phyloP scores from a whole-genome alignment of 2,329 filamentous ascomycete genomes.

The Orbilia blumenaviensis region DNA sequence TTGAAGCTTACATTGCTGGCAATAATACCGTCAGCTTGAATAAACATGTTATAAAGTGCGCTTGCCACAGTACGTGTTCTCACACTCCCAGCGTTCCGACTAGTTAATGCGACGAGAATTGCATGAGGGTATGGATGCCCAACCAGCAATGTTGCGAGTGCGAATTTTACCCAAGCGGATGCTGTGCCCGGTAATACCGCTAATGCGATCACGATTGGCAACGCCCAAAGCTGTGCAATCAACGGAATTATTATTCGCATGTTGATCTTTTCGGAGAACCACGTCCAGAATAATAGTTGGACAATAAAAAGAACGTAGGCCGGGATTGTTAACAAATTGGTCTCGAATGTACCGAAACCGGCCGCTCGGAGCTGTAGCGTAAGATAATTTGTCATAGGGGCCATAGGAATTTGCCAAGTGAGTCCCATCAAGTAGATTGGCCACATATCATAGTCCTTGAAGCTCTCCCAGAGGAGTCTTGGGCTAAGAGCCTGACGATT shows the following conservation, averaged over 20 bases:
- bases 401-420: slow-evolving; percentile 67
- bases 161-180: slow-evolving; percentile 66
- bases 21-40: slow-evolving; percentile 64
- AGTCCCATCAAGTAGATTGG: slow-evolving; percentile 68
- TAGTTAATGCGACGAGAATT: slow-evolving; percentile 70
- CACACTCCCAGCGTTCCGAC: slow-evolving; percentile 71
- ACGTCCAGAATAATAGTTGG: slow-evolving; percentile 66
- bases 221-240: slow-evolving; percentile 69
- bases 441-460: slow-evolving; percentile 72
- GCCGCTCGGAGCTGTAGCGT: slow-evolving; percentile 69
- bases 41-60: slow-evolving; percentile 71
- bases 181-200: slow-evolving; percentile 60
- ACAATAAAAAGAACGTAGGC: slow-evolving; percentile 65
- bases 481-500: slow-evolving; percentile 69
- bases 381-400: slow-evolving; percentile 67
- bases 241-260: slow-evolving; percentile 65
- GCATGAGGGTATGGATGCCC: slow-evolving; percentile 69
- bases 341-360: slow-evolving; percentile 70
- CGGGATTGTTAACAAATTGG: slow-evolving; percentile 72
- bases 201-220: slow-evolving; percentile 69
- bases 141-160: slow-evolving; percentile 64
- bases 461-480: slow-evolving; percentile 64
- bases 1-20: slow-evolving; percentile 61
- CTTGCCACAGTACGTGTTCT: slow-evolving; percentile 71
- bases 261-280: slow-evolving; percentile 65